phyloP scores from a whole-genome alignment of 805 yeast genomes.

The Schwanniomyces occidentalis region DNA sequence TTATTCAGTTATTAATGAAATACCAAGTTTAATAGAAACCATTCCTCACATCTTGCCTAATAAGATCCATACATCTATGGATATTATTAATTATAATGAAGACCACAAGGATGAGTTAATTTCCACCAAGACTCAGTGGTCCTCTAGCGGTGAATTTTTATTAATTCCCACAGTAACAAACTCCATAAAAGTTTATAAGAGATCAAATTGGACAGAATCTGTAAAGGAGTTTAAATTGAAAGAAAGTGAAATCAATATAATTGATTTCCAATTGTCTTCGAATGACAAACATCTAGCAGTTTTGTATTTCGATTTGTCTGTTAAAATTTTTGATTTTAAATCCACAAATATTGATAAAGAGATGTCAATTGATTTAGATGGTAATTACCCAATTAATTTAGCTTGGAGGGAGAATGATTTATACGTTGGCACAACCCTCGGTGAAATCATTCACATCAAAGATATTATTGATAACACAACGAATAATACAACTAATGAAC shows the following conservation, averaged over 20 bases:
- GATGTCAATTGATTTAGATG: constrained; percentile 24
- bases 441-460: constrained; percentile 18
- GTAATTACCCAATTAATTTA: constrained; percentile 23
- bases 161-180: constrained; percentile 62
- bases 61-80: constrained; percentile 33
- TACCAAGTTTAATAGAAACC: constrained; percentile 51
- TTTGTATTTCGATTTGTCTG: constrained; percentile 48
- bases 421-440: constrained; percentile 45
- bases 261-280: constrained; percentile 62
- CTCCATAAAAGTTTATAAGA: constrained; percentile 46
- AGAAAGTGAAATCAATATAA: constrained; percentile 27
- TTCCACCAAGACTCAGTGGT: constrained; percentile 66
- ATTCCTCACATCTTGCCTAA: constrained; percentile 42
- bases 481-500: constrained; percentile 11
- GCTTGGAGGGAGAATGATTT: constrained; percentile 29
- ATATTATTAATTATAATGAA: constrained; percentile 35
- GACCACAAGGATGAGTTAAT: constrained; percentile 48
- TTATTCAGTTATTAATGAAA: constrained; percentile 55
- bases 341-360: constrained; percentile 24
- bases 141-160: constrained; percentile 63
- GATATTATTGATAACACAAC: constrained; percentile 6
- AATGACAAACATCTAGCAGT: constrained; percentile 62
- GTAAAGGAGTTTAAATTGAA: constrained; percentile 14
- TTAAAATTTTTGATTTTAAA: constrained; percentile 57
- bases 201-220: constrained; percentile 33